phyloP scores from a whole-genome alignment of 140 eudicot genomes.

The Flaveria floridana region DNA sequence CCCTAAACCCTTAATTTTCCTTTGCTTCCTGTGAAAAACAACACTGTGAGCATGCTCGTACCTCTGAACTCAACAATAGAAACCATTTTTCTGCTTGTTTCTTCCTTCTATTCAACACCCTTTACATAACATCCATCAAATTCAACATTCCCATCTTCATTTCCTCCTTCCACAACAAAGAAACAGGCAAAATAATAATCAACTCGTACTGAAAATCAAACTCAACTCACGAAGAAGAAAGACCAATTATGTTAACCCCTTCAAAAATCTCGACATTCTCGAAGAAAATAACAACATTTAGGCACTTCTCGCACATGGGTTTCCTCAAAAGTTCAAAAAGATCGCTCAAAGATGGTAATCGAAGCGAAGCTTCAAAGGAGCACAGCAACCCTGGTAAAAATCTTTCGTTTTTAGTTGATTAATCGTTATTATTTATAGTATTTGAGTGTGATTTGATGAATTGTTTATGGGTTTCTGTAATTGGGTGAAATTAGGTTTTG shows the following conservation, averaged over 20 bases:
- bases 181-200: too few species aligned
- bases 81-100: too few species aligned
- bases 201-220: background rate
- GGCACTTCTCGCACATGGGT: slow-evolving; percentile 36
- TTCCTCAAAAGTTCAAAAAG: slow-evolving; percentile 31
- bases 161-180: too few species aligned
- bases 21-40: background rate
- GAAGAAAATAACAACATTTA: slow-evolving; percentile 23
- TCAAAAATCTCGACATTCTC: slow-evolving; percentile 24
- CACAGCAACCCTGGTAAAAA: slow-evolving; percentile 41
- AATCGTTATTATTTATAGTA: background rate
- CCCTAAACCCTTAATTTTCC: background rate
- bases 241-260: slow-evolving; percentile 25
- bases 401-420: background rate
- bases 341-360: slow-evolving; percentile 11
- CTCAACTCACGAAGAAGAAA: slow-evolving; percentile 1
- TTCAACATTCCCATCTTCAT: too few species aligned
- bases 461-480: slow-evolving; percentile 2
- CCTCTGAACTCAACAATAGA: too few species aligned
- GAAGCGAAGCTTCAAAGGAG: slow-evolving; percentile 15
- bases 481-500: slow-evolving; percentile 37
- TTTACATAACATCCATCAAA: too few species aligned
- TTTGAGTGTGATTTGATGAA: background rate
- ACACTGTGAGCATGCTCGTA: background rate
- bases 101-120: too few species aligned